A percentile compares a stretch with the other conserved stretches of the same genome.
Conservation (phyloP, 2,329 filamentous ascomycete species). For the Penicillium verrucosum region DNA sequence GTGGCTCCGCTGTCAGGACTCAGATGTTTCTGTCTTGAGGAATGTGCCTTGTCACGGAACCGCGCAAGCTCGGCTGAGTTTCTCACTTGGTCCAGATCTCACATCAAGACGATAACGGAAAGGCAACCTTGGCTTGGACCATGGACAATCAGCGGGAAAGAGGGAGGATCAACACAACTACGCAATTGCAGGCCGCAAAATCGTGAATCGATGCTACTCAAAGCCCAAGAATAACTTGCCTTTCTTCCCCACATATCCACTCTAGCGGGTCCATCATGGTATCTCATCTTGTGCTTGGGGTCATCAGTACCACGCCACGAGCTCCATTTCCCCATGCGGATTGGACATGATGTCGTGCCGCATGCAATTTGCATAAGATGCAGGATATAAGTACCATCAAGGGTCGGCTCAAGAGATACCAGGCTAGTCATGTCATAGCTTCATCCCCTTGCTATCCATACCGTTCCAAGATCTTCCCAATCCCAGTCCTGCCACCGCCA, state of each 20-base stretch:
- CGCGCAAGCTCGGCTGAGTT: constrained; percentile 7
- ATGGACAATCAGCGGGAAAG: background rate
- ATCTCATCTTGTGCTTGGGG: background rate
- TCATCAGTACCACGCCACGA: constrained; percentile 6
- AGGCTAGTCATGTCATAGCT: background rate
- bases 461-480: background rate
- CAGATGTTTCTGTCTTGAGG: constrained; percentile 10
- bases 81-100: background rate
- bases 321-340: constrained; percentile 22
- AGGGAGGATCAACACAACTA: constrained; percentile 10
- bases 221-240: background rate
- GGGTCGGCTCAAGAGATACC: background rate
- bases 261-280: constrained; percentile 1
- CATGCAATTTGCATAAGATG: constrained; percentile 13
- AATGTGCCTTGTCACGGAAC: constrained; percentile 15
- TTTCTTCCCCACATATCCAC: background rate
- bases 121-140: background rate
- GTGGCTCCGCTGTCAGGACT: constrained; percentile 4
- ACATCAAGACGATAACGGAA: constrained; percentile 6
- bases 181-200: background rate
- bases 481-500: constrained; percentile 4
- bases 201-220: background rate
- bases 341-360: constrained; percentile 2
- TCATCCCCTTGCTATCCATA: background rate
- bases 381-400: constrained; percentile 11